These are phyloP conservation scores for Globisporangium carolinianum DNA, from an alignment of 352 stramenopile species.

Conservation along the genomic window DNA sequence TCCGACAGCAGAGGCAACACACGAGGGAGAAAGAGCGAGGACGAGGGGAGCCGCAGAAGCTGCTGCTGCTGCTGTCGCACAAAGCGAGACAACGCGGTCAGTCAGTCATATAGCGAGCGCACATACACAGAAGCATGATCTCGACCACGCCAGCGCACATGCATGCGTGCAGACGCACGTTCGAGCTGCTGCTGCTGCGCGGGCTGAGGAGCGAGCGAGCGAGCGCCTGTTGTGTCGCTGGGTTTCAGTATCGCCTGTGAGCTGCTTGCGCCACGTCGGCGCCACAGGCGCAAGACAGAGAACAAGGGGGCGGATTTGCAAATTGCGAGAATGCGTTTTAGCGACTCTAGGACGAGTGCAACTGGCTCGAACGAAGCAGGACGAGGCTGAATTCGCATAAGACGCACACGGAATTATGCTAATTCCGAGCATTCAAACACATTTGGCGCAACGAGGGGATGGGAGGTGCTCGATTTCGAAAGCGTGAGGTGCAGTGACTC, in stretches of 20 bases:
- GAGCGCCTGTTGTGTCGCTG: not conserved
- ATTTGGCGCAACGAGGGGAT: not conserved
- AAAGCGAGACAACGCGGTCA: not conserved
- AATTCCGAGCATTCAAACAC: not conserved
- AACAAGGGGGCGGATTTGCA: not conserved
- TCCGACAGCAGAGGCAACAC: not conserved
- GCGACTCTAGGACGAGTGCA: not conserved
- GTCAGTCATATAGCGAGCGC: not conserved
- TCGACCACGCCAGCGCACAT: not conserved
- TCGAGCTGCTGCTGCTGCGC: not conserved
- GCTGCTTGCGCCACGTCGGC: not conserved
- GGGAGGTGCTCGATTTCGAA: not conserved
- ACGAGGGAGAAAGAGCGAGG: not conserved
- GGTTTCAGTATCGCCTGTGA: slow-evolving; percentile 1
- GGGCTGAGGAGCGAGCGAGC: not conserved
- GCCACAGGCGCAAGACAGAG: not conserved
- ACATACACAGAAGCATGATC: not conserved
- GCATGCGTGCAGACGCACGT: not conserved
- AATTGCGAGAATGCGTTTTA: not conserved
- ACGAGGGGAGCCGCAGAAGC: not conserved
- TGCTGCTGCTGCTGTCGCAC: not conserved
- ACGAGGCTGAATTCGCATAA: not conserved
- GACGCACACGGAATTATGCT: not conserved
- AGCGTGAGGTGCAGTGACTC: not conserved
- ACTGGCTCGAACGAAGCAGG: not conserved